Conservation (phyloP, 306 rosid genomes). For the Elaeagnus macrophylla region DNA sequence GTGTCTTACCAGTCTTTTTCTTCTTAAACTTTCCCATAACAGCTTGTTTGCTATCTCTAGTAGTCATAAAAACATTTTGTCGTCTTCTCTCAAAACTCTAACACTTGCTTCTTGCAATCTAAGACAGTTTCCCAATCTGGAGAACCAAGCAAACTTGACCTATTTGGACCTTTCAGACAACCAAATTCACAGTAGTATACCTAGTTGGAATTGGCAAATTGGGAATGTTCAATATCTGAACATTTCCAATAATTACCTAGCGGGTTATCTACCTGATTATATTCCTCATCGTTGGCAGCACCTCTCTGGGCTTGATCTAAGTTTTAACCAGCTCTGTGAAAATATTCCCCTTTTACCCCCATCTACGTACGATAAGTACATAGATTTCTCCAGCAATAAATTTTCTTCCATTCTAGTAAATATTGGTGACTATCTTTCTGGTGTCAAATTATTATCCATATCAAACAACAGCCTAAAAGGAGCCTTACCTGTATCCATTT, state of each 20-base stretch:
- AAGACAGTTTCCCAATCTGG: slow-evolving; percentile 19
- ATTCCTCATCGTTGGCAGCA: background rate
- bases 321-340: slow-evolving; percentile 19
- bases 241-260: slow-evolving; percentile 24
- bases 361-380: background rate
- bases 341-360: slow-evolving; percentile 2
- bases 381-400: slow-evolving; percentile 21
- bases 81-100: background rate
- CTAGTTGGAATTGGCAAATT: slow-evolving; percentile 34
- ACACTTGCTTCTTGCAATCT: slow-evolving; percentile 28
- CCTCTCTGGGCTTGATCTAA: slow-evolving; percentile 18
- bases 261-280: slow-evolving; percentile 3
- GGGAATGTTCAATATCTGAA: slow-evolving; percentile 10
- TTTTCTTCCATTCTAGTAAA: slow-evolving; percentile 6
- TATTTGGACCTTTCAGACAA: slow-evolving; percentile 35
- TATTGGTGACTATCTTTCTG: background rate
- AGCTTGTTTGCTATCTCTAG: slow-evolving; percentile 11
- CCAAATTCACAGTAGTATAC: slow-evolving; percentile 24
- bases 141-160: slow-evolving; percentile 7
- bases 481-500: slow-evolving; percentile 21
- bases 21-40: slow-evolving; percentile 30
- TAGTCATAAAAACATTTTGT: slow-evolving; percentile 10
- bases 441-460: background rate
- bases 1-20: slow-evolving; percentile 7
- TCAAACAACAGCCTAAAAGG: slow-evolving; percentile 16